These are phyloP conservation scores for Pseudocohnilembus persalinus DNA, from an alignment of 169 alveolate genomes.

Conservation along the genomic window DNA sequence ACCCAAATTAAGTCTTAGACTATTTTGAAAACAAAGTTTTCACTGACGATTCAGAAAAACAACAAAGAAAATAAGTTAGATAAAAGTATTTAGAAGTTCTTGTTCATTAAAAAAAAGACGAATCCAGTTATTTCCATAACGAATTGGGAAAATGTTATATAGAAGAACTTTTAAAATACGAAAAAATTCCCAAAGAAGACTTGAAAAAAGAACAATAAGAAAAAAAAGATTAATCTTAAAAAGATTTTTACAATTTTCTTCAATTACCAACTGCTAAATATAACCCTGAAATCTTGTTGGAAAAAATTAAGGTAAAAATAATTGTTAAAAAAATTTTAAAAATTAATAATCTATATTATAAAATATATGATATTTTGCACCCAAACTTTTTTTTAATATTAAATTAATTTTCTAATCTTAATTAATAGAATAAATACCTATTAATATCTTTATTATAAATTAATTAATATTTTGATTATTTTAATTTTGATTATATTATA, in stretches of 20 bases:
- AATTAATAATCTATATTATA: too few species aligned
- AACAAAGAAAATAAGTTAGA: constrained; percentile 7
- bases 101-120: constrained; percentile 21
- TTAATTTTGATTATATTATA: too few species aligned
- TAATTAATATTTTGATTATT: too few species aligned
- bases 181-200: not conserved
- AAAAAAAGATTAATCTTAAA: constrained; percentile 11
- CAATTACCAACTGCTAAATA: constrained; percentile 25
- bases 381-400: too few species aligned
- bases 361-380: too few species aligned
- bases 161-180: constrained; percentile 12
- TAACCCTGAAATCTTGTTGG: constrained; percentile 20
- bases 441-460: too few species aligned
- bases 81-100: constrained; percentile 30
- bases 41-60: not conserved
- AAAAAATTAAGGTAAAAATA: too few species aligned
- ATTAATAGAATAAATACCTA: too few species aligned
- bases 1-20: constrained; percentile 22
- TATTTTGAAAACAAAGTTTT: constrained; percentile 15
- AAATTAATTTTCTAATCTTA: too few species aligned
- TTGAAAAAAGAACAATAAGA: not conserved
- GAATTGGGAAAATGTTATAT: constrained; percentile 29
- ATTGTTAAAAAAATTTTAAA: too few species aligned
- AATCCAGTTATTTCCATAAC: constrained; percentile 28
- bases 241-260: not conserved